phyloP scores from a whole-genome alignment of 192 early-diverging fungal species.

The Linnemannia exigua region DNA sequence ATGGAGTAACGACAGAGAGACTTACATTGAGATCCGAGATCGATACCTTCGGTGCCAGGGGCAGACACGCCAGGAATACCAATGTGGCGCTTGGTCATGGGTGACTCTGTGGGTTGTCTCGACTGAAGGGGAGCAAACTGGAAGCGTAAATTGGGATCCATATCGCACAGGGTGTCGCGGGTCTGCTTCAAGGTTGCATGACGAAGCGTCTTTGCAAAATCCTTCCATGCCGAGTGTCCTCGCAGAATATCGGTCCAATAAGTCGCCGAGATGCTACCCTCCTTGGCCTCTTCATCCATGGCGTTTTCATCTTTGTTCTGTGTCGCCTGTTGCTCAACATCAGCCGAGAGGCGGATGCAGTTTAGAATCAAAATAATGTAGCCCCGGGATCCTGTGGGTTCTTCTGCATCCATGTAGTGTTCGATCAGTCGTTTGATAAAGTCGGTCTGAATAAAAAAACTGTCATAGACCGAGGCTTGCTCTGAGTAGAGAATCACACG shows the following conservation, averaged over 20 bases:
- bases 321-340: conserved; percentile 15
- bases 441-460: conserved; percentile 32
- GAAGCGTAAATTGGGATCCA: conserved; percentile 49
- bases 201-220: conserved; percentile 26
- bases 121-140: conserved; percentile 56
- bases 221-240: conserved; percentile 19
- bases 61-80: conserved; percentile 50
- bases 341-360: conserved; percentile 44
- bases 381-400: conserved; percentile 40
- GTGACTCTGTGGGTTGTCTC: conserved; percentile 35
- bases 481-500: conserved; percentile 44
- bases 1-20: too few relatives aligned
- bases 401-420: conserved; percentile 23
- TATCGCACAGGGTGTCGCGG: conserved; percentile 37
- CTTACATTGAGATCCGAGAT: conserved; percentile 53
- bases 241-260: conserved; percentile 31
- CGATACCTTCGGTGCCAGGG: conserved; percentile 46
- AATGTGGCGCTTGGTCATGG: conserved; percentile 43
- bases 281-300: neutral
- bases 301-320: neutral
- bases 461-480: conserved; percentile 23
- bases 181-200: conserved; percentile 47
- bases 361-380: conserved; percentile 53
- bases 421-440: conserved; percentile 38
- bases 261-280: conserved; percentile 16